phyloP scores from a whole-genome alignment of 495 filamentous ascomycete species.

The Tuber brumale region DNA sequence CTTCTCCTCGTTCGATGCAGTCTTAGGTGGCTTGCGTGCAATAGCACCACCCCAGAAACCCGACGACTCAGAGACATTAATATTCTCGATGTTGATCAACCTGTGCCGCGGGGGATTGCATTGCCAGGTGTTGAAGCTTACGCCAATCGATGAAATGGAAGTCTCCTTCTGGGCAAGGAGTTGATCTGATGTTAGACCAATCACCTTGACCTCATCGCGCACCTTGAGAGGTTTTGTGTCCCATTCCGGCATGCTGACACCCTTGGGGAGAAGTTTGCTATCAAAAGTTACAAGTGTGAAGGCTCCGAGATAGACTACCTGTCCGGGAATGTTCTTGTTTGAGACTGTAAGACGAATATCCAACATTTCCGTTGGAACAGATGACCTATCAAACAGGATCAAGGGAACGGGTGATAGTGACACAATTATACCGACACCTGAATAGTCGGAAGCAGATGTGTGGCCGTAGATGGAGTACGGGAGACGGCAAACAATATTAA shows the following conservation, averaged over 20 bases:
- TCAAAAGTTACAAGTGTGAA: conserved; percentile 42
- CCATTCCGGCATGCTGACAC: conserved; percentile 40
- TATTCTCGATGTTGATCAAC: conserved; percentile 42
- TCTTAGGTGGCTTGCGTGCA: conserved; percentile 35
- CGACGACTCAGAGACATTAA: conserved; percentile 39
- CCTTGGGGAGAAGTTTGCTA: conserved; percentile 30
- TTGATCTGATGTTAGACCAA: conserved; percentile 39
- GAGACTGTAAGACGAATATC: conserved; percentile 42
- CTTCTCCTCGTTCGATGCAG: conserved; percentile 26
- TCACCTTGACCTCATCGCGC: conserved; percentile 40
- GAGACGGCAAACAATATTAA: conserved; percentile 41
- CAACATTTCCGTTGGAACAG: conserved; percentile 41
- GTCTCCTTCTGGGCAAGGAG: conserved; percentile 41
- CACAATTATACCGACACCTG: conserved; percentile 41
- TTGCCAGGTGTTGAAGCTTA: conserved; percentile 43
- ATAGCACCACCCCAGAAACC: conserved; percentile 41
- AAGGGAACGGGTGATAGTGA: conserved; percentile 39
- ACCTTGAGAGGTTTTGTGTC: conserved; percentile 41
- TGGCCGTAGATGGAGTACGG: conserved; percentile 42
- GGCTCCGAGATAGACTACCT: conserved; percentile 39
- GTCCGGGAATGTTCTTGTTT: conserved; percentile 41
- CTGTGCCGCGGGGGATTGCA: conserved; percentile 42
- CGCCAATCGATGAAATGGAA: conserved; percentile 38
- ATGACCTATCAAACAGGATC: conserved; percentile 40
- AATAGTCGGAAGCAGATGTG: conserved; percentile 41